A percentile compares a stretch with the other conserved stretches of the same genome.
These are phyloP conservation scores for Nitzschia putrida DNA, from an alignment of 108 stramenopile genomes.

Conservation along the genomic window DNA sequence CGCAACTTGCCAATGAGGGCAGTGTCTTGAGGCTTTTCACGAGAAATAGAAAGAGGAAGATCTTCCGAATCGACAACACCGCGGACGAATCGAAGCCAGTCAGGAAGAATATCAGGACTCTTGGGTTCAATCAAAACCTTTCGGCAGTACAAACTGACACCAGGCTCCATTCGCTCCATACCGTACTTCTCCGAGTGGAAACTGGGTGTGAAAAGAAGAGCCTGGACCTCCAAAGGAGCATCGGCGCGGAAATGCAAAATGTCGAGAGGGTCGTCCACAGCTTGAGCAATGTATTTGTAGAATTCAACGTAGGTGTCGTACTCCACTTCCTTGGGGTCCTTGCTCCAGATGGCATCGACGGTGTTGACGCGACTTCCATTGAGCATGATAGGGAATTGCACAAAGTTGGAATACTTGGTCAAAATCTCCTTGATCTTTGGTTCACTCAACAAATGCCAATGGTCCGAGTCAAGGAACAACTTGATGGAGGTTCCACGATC, in stretches of 20 bases:
- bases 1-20: constrained; percentile 87
- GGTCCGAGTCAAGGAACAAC: constrained; percentile 85
- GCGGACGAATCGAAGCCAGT: constrained; percentile 95
- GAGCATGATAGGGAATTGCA: constrained; percentile 95
- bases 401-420: constrained; percentile 97
- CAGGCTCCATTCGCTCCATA: constrained; percentile 97
- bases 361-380: constrained; percentile 96
- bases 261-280: constrained; percentile 84
- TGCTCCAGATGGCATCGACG: constrained; percentile 93
- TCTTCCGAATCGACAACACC: constrained; percentile 99
- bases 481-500: constrained; percentile 88
- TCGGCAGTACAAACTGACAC: constrained; percentile 91
- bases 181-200: constrained; percentile 98
- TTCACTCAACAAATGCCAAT: constrained; percentile 79
- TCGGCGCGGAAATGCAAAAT: constrained; percentile 94
- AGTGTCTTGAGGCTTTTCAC: constrained; percentile 97
- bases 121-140: constrained; percentile 96
- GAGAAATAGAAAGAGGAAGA: constrained; percentile 92
- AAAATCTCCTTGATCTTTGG: constrained; percentile 82
- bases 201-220: constrained; percentile 92
- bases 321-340: constrained; percentile 84
- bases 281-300: constrained; percentile 93
- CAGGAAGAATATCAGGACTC: constrained; percentile 90
- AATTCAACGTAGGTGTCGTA: constrained; percentile 93
- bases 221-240: constrained; percentile 97